Evolutionary conservation across 345 rosid genomes (phyloP).

Genomic region (Pugionium dolabratum): DNA sequence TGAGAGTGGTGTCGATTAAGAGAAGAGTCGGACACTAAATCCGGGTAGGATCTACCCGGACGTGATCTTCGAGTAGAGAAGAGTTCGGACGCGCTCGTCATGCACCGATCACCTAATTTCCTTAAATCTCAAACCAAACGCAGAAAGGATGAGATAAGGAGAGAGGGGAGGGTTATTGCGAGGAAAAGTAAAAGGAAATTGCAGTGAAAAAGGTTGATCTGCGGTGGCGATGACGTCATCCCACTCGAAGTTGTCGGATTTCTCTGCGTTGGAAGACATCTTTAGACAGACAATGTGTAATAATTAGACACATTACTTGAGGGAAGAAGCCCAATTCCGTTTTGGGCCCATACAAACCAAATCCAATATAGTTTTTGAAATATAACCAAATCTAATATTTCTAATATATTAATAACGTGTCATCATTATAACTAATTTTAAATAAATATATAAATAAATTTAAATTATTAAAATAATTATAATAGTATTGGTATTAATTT

Average conservation of each 20-base stretch:
- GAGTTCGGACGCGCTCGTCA: slow-evolving; percentile 93
- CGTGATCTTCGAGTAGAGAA: slow-evolving; percentile 85
- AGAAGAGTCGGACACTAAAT: slow-evolving; percentile 44
- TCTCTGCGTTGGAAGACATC: slow-evolving; percentile 5
- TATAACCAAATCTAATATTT: too few species aligned
- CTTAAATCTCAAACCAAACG: slow-evolving; percentile 4
- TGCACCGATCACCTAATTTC: slow-evolving; percentile 42
- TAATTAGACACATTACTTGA: background rate
- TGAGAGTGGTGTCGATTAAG: slow-evolving; percentile 45
- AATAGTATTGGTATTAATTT: too few species aligned
- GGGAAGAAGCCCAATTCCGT: background rate
- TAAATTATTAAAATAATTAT: too few species aligned
- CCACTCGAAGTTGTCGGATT: slow-evolving; percentile 32
- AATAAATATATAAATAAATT: too few species aligned
- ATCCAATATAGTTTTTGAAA: background rate
- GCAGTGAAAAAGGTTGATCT: slow-evolving; percentile 14
- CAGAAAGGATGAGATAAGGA: slow-evolving; percentile 18
- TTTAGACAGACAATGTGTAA: background rate
- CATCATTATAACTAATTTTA: too few species aligned
- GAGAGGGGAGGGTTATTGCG: background rate
- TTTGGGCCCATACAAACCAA: slow-evolving; percentile 9
- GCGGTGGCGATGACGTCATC: slow-evolving; percentile 21
- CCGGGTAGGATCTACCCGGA: slow-evolving; percentile 53
- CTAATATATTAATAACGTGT: too few species aligned
- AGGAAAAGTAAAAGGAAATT: slow-evolving; percentile 26